Conservation (phyloP, 2,329 filamentous ascomycete genomes). For the Exophiala oligosperma region DNA sequence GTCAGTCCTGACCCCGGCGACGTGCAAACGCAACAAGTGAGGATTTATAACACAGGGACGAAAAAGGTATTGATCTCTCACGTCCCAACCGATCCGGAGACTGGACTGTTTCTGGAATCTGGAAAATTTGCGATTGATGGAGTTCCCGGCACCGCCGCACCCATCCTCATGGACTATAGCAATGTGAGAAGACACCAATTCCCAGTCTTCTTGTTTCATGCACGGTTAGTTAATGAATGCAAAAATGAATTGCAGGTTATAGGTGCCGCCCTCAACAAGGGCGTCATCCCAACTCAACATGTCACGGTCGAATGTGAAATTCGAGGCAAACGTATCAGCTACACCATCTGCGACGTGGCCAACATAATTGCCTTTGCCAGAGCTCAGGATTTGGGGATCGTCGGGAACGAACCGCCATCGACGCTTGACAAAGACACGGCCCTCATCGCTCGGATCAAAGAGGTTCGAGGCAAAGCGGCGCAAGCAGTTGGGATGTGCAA, state of each 20-base stretch:
- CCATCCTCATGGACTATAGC: slow-evolving; percentile 25
- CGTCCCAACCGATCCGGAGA: slow-evolving; percentile 19
- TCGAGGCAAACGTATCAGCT: slow-evolving; percentile 17
- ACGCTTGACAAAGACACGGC: too few species aligned
- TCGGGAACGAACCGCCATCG: neutral
- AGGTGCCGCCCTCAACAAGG: too few species aligned
- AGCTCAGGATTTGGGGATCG: slow-evolving; percentile 19
- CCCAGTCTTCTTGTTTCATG: too few species aligned
- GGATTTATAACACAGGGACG: slow-evolving; percentile 23
- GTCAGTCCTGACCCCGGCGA: slow-evolving; percentile 4
- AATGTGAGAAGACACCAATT: slow-evolving; percentile 14
- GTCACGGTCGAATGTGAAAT: too few species aligned
- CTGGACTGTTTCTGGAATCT: too few species aligned
- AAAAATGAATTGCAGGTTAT: too few species aligned
- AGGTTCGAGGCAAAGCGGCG: too few species aligned
- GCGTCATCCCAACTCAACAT: too few species aligned
- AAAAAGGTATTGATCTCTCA: slow-evolving; percentile 19
- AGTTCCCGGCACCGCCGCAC: slow-evolving; percentile 16
- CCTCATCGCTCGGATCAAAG: too few species aligned
- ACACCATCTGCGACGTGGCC: slow-evolving; percentile 23
- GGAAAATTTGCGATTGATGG: slow-evolving; percentile 19
- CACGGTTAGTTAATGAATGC: too few species aligned
- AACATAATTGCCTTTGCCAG: slow-evolving; percentile 22
- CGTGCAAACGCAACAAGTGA: slow-evolving; percentile 16
- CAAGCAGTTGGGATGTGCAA: too few species aligned